phyloP scores from a whole-genome alignment of 2,329 filamentous ascomycete species.

The Dactylonectria macrodidyma region DNA sequence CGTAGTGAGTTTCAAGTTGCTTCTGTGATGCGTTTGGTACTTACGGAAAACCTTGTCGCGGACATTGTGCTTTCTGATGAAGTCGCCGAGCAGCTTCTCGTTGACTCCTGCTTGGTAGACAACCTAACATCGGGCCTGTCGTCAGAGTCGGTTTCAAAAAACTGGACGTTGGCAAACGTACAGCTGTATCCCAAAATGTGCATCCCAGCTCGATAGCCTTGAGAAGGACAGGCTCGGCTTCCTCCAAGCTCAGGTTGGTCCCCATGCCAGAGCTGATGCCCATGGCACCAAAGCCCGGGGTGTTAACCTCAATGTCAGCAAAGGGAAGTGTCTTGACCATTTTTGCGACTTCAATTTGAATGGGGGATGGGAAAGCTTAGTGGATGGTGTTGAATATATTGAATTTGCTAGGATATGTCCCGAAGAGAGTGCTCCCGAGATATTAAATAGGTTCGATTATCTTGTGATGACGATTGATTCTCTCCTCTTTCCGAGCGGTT shows the following conservation, averaged over 20 bases:
- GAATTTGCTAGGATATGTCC: background rate
- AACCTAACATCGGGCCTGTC: constrained; percentile 51
- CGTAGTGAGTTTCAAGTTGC: background rate
- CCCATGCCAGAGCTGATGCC: constrained; percentile 3
- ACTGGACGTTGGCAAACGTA: background rate
- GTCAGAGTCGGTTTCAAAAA: background rate
- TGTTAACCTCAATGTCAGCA: background rate
- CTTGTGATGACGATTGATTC: background rate
- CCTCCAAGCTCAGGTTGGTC: constrained; percentile 3
- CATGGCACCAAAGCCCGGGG: constrained; percentile 4
- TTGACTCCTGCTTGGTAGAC: constrained; percentile 63
- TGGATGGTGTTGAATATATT: background rate
- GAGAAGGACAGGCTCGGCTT: constrained; percentile 1
- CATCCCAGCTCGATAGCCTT: background rate
- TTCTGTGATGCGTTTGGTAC: constrained; percentile 29
- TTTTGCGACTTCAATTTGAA: background rate
- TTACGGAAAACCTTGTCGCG: constrained; percentile 64
- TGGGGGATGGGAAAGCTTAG: background rate
- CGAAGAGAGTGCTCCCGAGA: background rate
- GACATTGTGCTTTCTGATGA: constrained; percentile 65
- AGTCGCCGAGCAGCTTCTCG: constrained; percentile 65
- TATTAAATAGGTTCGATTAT: constrained; percentile 1
- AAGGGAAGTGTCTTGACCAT: background rate
- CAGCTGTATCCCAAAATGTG: constrained; percentile 3
- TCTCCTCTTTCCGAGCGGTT: constrained; percentile 3